Conservation (phyloP, 2,329 filamentous ascomycete genomes). For the Coniella lustricola region DNA sequence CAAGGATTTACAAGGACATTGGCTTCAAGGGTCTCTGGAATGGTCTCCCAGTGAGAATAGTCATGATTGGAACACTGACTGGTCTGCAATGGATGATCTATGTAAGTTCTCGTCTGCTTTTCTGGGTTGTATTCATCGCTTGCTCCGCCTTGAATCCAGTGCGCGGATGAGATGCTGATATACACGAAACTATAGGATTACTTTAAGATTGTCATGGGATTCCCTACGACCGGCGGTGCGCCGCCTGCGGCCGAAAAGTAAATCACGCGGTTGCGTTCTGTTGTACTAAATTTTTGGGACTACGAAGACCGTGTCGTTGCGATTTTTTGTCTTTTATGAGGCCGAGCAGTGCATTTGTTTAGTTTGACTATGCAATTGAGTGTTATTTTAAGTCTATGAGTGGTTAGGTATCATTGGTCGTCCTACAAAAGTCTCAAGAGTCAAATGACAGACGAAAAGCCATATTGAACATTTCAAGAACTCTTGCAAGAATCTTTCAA, state of each 20-base stretch:
- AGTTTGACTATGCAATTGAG: no score
- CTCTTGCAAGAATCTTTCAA: no score
- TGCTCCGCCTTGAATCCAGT: no score
- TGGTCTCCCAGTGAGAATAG: slow-evolving; percentile 73
- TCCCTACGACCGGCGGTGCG: slow-evolving; percentile 73
- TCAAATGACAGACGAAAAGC: no score
- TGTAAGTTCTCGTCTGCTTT: slow-evolving; percentile 36
- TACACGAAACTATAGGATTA: slow-evolving; percentile 52
- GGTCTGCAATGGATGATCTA: slow-evolving; percentile 94
- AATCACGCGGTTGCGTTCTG: slow-evolving; percentile 1
- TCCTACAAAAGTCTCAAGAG: no score
- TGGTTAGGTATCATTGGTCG: no score
- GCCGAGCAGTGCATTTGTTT: no score
- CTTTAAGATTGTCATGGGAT: slow-evolving; percentile 84
- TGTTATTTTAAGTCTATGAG: no score
- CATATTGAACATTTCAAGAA: no score
- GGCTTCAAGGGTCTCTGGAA: slow-evolving; percentile 90
- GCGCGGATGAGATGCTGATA: neutral
- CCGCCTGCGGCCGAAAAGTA: slow-evolving; percentile 46
- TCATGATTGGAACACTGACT: slow-evolving; percentile 81
- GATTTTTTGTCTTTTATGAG: no score
- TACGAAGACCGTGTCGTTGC: no score
- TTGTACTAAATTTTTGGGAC: neutral
- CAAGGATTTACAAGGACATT: slow-evolving; percentile 79
- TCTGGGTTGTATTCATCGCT: neutral